phyloP scores from a whole-genome alignment of 805 yeast genomes.

The Metschnikowia corniflorae region DNA sequence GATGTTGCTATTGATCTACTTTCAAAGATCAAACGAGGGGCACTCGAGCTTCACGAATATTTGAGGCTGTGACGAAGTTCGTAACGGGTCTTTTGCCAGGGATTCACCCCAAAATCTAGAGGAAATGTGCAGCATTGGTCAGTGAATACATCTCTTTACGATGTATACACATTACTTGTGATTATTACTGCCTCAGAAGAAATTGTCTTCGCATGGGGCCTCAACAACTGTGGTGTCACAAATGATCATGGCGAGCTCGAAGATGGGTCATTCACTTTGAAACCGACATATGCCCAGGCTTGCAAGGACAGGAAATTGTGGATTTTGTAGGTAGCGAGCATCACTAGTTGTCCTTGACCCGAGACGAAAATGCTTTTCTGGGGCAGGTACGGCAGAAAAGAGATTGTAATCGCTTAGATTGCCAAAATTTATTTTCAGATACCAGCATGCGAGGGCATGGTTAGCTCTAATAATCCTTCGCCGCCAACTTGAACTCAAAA shows the following conservation, averaged over 20 bases:
- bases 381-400: conserved; percentile 94
- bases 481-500: conserved; percentile 27
- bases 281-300: conserved; percentile 72
- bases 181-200: no score
- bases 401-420: conserved; percentile 75
- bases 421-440: conserved; percentile 72
- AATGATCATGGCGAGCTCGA: conserved; percentile 63
- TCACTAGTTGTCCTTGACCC: conserved; percentile 74
- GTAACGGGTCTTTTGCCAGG: no score
- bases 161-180: no score
- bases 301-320: conserved; percentile 54
- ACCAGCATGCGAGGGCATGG: conserved; percentile 75
- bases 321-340: conserved; percentile 91
- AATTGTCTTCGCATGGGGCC: conserved; percentile 92
- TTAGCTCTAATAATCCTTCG: conserved; percentile 62
- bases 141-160: no score
- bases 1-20: no score
- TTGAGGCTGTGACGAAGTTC: no score
- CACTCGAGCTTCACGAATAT: no score
- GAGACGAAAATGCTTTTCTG: conserved; percentile 75
- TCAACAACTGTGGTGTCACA: conserved; percentile 83
- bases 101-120: no score
- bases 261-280: conserved; percentile 77
- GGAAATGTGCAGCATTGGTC: no score
- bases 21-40: no score